Evolutionary conservation across 1,284 basidiomycete genomes (phyloP).

Genomic region (Bondarzewia mesenterica): DNA sequence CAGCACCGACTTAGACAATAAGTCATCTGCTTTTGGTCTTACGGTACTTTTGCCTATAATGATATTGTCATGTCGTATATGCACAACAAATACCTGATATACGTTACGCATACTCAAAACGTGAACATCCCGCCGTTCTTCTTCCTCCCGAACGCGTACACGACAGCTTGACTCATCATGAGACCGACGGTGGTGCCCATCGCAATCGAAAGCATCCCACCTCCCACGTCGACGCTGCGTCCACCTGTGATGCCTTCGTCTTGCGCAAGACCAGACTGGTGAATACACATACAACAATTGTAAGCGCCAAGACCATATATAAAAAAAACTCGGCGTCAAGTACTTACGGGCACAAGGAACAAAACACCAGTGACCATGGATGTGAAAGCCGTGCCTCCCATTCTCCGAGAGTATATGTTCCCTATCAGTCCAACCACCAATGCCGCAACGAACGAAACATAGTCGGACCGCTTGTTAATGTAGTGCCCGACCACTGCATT

Average conservation of each 20-base stretch:
- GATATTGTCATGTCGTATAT: neutral
- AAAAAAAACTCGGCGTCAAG: constrained; percentile 7
- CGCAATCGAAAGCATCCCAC: constrained; percentile 82
- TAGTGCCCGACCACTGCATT: constrained; percentile 78
- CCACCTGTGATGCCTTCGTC: constrained; percentile 63
- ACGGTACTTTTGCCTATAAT: neutral
- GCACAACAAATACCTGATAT: neutral
- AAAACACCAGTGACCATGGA: constrained; percentile 84
- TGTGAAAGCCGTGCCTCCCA: constrained; percentile 84
- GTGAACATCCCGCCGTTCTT: constrained; percentile 83
- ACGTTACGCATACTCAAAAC: constrained; percentile 43
- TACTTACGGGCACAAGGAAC: constrained; percentile 72
- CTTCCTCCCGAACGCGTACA: constrained; percentile 77
- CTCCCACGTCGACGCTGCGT: constrained; percentile 67
- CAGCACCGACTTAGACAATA: too few species aligned
- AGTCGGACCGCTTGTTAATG: constrained; percentile 79
- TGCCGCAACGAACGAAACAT: constrained; percentile 81
- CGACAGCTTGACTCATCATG: constrained; percentile 81
- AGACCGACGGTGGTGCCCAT: constrained; percentile 89
- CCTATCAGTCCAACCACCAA: constrained; percentile 79
- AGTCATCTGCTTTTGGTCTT: neutral
- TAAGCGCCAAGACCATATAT: constrained; percentile 1
- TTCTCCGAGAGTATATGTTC: constrained; percentile 76
- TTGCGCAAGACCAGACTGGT: constrained; percentile 77
- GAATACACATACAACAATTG: constrained; percentile 2